Evolutionary conservation across 2,329 filamentous ascomycete genomes (phyloP).

Genomic region (Nannizzia gypsea): DNA sequence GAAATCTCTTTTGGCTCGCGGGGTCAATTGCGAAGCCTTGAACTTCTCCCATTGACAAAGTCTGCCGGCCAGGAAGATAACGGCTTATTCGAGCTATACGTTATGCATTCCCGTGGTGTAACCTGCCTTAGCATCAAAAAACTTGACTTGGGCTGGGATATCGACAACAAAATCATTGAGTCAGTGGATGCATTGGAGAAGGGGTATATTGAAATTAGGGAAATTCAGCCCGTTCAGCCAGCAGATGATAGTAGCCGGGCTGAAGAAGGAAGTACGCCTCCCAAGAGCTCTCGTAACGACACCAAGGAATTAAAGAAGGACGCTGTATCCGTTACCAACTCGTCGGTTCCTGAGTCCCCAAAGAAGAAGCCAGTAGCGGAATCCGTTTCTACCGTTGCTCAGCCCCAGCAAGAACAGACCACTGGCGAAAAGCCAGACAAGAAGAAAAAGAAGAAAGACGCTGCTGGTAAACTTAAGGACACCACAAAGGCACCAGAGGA

Average conservation of each 20-base stretch:
- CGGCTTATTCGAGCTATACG: constrained; percentile 80
- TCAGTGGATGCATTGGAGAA: constrained; percentile 63
- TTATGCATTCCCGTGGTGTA: constrained; percentile 96
- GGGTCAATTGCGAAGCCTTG: constrained; percentile 76
- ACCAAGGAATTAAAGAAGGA: constrained; percentile 24
- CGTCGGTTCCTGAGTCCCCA: constrained; percentile 26
- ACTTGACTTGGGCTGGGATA: constrained; percentile 80
- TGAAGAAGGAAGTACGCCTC: constrained; percentile 25
- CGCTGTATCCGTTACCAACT: constrained; percentile 15
- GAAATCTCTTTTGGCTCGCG: constrained; percentile 87
- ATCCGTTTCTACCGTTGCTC: constrained; percentile 2
- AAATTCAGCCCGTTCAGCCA: constrained; percentile 46
- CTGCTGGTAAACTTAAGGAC: constrained; percentile 38
- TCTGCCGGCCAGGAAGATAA: constrained; percentile 49
- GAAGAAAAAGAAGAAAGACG: constrained; percentile 54
- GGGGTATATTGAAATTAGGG: constrained; percentile 62
- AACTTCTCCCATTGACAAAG: constrained; percentile 62
- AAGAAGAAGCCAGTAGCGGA: constrained; percentile 33
- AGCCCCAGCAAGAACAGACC: constrained; percentile 20
- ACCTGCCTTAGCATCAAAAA: constrained; percentile 78
- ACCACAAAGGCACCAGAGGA: constrained; percentile 23
- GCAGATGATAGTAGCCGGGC: constrained; percentile 38
- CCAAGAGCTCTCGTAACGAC: constrained; percentile 25
- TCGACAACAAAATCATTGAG: constrained; percentile 75
- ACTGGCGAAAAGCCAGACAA: constrained; percentile 51